Evolutionary conservation across 441 rosid genomes (phyloP), one percentile per base, ranked within the genome.

Genomic region (Jatropha podagrica): DNA sequence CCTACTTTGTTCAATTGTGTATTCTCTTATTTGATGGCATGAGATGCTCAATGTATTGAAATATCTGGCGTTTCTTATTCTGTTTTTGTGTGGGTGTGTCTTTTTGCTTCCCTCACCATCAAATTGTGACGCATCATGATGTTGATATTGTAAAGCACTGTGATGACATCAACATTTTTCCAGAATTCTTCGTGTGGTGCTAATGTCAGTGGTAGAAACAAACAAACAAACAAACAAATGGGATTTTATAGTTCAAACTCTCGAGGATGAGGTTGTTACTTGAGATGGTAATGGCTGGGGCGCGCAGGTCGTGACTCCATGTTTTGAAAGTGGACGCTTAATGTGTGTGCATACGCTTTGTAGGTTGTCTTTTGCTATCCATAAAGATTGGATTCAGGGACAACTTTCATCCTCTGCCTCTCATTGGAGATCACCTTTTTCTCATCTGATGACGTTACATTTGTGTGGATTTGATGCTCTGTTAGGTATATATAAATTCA

Each of bases 41-140:
- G 70, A 65, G 64, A 61, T 65, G 55, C 63, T 65, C 55, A 15
- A 10, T 74, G 71, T 54, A 54, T 65, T 74, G 65, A 49, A 40
- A 62, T 12, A 49, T 73, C 17, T 61, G 60, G 52, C 68, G 27
- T 11, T 11, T 10, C 1, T 12, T 48, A 15, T 69, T 12, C 18
- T 14, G 7, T 18, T 73, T 64, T 72, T 32, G 32, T 32, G 32
- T 32, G 32, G 32, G 32, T 32, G 1, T 27, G 32, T 32, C 32
- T 37, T 44, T 40, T n/a, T 10, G 3, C 56, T 49, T 23, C 59
- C 42, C 20, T 42, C 42, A 18, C 54, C 32, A 18, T 56, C 20
- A 66, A 37, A 10, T 66, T 56, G 44, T 65, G 66, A 27, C 32
- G 12, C 14, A 54, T 26, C 32, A 23, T 20, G 38, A 41, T 37